Evolutionary conservation across 345 rosid species (phyloP), one percentile per base, ranked within the genome.

Genomic region (Limnanthes douglasii): DNA sequence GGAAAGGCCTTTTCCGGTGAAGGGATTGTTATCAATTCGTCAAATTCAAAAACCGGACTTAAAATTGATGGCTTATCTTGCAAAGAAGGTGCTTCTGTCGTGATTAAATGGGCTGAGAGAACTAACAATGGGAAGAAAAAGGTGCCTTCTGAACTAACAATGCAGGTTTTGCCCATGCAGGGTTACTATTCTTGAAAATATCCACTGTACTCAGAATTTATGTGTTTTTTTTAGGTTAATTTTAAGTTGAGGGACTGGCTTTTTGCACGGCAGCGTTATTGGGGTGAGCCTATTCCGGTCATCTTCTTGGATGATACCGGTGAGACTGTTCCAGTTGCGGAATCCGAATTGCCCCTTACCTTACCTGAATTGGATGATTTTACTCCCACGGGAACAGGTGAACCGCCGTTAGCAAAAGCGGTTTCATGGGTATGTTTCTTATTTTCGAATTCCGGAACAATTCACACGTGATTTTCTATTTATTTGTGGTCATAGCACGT

Each of bases 281-380:
- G 97, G 97, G 97, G 97, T 5, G 97, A 88, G 59, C 97, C 97
- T 48, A 82, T 88, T 28, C 97, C 97, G 0, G 69, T 88, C 37
- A 41, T 82, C 36, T 78, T 78, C 57, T 42, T 65, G 53, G 78
- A 82, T 43, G 90, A 66, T 24, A 62, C 61, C 17, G 59, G 66
- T 43, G 97, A 78, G 65, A 61, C 63, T 15, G 36, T 72, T 60
- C 86, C 95, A 4, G 62, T 82, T 41, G 57, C 24, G 33, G 97
- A 86, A 61, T 43, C 65, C 37, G 93, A 81, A 39, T 50, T 86
- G 51, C 97, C 97, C 37, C 93, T 86, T 37, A 61, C 61, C 23
- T 61, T 86, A 37, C 97, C 97, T 18, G 94, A 82, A 46, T 61
- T 86, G 51, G 82, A 82, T 50, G 93, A 86, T 63, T 86, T 86